Conservation (phyloP, 192 early-diverging fungal genomes). For the Phlyctochytrium planicorne region DNA sequence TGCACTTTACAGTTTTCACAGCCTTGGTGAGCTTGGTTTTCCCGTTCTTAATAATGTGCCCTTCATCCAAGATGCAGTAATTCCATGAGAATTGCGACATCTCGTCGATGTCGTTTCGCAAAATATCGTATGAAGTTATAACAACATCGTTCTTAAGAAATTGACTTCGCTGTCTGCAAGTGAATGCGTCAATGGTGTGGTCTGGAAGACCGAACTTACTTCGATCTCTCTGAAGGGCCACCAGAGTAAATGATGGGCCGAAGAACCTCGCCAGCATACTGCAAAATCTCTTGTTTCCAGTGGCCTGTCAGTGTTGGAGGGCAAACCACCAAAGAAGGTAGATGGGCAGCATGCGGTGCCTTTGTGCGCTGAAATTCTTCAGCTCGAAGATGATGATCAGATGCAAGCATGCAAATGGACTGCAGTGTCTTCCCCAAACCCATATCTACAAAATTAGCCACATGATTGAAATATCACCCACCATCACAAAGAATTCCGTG, state of each 20-base stretch:
- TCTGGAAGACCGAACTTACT: constrained; percentile 29
- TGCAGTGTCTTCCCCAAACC: constrained; percentile 98
- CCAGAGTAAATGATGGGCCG: constrained; percentile 86
- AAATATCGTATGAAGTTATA: constrained; percentile 96
- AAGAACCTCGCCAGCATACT: constrained; percentile 70
- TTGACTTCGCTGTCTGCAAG: constrained; percentile 43
- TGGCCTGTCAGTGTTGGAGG: constrained; percentile 94
- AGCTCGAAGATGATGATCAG: constrained; percentile 78
- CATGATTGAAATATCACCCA: constrained; percentile 23
- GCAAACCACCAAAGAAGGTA: constrained; percentile 91
- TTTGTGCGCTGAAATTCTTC: constrained; percentile 51
- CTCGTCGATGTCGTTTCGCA: constrained; percentile 92
- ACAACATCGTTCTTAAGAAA: constrained; percentile 69
- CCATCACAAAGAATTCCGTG: constrained; percentile 98
- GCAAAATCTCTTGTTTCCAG: constrained; percentile 92
- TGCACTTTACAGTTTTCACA: constrained; percentile 81
- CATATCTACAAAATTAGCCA: constrained; percentile 69
- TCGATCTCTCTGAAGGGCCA: constrained; percentile 69
- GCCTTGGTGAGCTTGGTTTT: constrained; percentile 93
- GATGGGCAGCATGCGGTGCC: constrained; percentile 64
- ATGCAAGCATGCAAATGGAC: constrained; percentile 91
- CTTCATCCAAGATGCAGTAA: constrained; percentile 97
- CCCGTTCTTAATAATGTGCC: constrained; percentile 96
- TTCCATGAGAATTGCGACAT: constrained; percentile 75
- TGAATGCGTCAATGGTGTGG: not conserved